Conservation (phyloP, 768 basidiomycete species). For the Arthromyces matolae region DNA sequence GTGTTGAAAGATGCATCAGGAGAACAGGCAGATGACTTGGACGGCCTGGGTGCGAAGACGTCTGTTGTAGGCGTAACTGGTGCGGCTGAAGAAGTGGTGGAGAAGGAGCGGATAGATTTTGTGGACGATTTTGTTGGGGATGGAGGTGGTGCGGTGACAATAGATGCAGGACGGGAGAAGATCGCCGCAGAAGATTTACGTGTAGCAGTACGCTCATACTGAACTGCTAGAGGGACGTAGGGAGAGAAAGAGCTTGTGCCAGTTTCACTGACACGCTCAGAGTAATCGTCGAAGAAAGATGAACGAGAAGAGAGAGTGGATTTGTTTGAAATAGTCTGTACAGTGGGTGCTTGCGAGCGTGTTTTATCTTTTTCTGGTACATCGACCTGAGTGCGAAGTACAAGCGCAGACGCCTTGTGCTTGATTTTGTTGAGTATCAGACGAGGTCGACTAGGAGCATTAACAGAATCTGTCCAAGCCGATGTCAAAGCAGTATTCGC, state of each 20-base stretch:
- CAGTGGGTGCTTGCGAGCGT: too few relatives aligned
- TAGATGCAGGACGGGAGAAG: slow-evolving; percentile 16
- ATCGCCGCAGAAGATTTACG: slow-evolving; percentile 2
- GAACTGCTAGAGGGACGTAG: slow-evolving; percentile 14
- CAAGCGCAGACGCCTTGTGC: slow-evolving; percentile 18
- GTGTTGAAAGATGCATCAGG: background rate
- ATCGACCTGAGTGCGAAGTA: too few relatives aligned
- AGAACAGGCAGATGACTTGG: background rate
- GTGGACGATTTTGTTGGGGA: slow-evolving; percentile 5
- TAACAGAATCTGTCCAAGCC: background rate
- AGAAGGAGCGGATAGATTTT: slow-evolving; percentile 5
- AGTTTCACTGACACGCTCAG: too few relatives aligned
- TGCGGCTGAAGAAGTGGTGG: slow-evolving; percentile 3
- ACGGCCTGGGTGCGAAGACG: background rate
- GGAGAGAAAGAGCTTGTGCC: slow-evolving; percentile 10
- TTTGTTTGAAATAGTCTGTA: slow-evolving; percentile 7
- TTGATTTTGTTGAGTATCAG: slow-evolving; percentile 17
- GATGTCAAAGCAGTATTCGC: background rate
- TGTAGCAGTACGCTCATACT: slow-evolving; percentile 13
- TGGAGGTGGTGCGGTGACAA: slow-evolving; percentile 12
- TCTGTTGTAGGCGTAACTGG: slow-evolving; percentile 7
- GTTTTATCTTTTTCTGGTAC: too few relatives aligned
- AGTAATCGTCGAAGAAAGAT: slow-evolving; percentile 11
- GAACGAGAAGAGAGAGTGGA: slow-evolving; percentile 4
- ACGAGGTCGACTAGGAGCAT: slow-evolving; percentile 14